Percentiles rank a stretch among this genome's conserved stretches.
phyloP scores from a whole-genome alignment of 1,284 basidiomycete species.

The Earliella scabrosa region DNA sequence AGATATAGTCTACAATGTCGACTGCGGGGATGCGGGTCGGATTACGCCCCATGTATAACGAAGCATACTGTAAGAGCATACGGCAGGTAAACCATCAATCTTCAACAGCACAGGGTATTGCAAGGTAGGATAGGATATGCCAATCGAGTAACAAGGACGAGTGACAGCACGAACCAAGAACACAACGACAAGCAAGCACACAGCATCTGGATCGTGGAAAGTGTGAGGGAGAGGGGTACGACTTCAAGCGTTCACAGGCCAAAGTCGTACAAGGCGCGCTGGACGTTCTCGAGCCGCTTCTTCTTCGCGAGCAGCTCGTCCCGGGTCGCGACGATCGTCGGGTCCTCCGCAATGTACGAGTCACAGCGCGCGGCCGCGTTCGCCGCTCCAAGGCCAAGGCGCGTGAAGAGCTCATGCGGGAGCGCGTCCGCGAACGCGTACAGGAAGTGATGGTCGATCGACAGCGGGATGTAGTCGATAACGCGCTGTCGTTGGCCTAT shows the following conservation, averaged over 20 bases:
- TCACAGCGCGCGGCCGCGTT: constrained; percentile 41
- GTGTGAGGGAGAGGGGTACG: too few relatives aligned
- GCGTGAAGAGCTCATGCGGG: constrained; percentile 41
- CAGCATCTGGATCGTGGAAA: too few relatives aligned
- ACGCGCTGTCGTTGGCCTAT: constrained; percentile 39
- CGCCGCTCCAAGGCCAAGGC: constrained; percentile 43
- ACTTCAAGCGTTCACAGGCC: constrained; percentile 29
- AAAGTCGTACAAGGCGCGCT: constrained; percentile 39
- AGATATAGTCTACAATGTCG: too few relatives aligned
- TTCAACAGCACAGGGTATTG: too few relatives aligned
- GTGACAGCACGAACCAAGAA: too few relatives aligned
- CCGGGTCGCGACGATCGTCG: constrained; percentile 38
- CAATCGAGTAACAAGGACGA: too few relatives aligned
- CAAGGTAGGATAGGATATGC: too few relatives aligned
- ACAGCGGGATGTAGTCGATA: constrained; percentile 51
- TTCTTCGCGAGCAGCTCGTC: constrained; percentile 39
- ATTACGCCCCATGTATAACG: too few relatives aligned
- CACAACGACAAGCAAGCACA: too few relatives aligned
- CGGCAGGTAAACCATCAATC: too few relatives aligned
- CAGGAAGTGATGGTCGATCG: constrained; percentile 50
- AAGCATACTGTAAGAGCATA: too few relatives aligned
- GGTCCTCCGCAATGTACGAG: constrained; percentile 48
- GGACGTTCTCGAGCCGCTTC: constrained; percentile 37
- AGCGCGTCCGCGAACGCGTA: constrained; percentile 40
- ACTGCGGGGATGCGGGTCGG: too few relatives aligned